Percentiles rank a stretch among this genome's conserved stretches.
These are phyloP conservation scores for Pseudopyricularia javanii DNA, from an alignment of 2,329 filamentous ascomycete species.

Conservation along the genomic window DNA sequence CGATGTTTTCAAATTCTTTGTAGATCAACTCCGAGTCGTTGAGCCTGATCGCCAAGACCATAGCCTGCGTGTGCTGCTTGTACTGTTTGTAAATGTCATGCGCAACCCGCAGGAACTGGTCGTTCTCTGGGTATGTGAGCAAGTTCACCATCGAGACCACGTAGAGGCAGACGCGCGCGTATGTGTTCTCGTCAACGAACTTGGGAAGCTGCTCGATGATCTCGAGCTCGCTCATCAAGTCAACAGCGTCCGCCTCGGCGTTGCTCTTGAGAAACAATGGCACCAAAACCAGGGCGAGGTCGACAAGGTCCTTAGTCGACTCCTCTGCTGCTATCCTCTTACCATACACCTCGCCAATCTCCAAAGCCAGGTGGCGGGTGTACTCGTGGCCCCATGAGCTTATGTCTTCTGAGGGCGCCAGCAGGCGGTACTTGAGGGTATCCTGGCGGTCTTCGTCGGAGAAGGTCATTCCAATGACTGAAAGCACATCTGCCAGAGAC, in stretches of 20 bases:
- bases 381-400: slow-evolving; percentile 98
- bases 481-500: slow-evolving; percentile 85
- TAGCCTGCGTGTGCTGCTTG: slow-evolving; percentile 85
- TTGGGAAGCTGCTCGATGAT: slow-evolving; percentile 87
- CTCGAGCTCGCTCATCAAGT: slow-evolving; percentile 92
- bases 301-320: slow-evolving; percentile 68
- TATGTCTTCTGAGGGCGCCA: slow-evolving; percentile 84
- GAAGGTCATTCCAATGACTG: slow-evolving; percentile 97
- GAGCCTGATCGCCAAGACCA: slow-evolving; percentile 84
- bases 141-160: slow-evolving; percentile 99
- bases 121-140: slow-evolving; percentile 93
- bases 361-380: slow-evolving; percentile 84
- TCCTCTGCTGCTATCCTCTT: slow-evolving; percentile 80
- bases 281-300: slow-evolving; percentile 73
- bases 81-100: slow-evolving; percentile 91
- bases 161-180: slow-evolving; percentile 85
- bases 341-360: slow-evolving; percentile 90
- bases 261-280: slow-evolving; percentile 96
- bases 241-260: slow-evolving; percentile 93
- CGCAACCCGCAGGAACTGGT: slow-evolving; percentile 83
- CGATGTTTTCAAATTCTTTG: slow-evolving; percentile 64
- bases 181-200: slow-evolving; percentile 89
- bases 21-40: slow-evolving; percentile 79
- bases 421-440: slow-evolving; percentile 86
- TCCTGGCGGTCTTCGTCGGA: slow-evolving; percentile 94